Conservation (phyloP, 768 basidiomycete species). For the Tulasnella sp. region DNA sequence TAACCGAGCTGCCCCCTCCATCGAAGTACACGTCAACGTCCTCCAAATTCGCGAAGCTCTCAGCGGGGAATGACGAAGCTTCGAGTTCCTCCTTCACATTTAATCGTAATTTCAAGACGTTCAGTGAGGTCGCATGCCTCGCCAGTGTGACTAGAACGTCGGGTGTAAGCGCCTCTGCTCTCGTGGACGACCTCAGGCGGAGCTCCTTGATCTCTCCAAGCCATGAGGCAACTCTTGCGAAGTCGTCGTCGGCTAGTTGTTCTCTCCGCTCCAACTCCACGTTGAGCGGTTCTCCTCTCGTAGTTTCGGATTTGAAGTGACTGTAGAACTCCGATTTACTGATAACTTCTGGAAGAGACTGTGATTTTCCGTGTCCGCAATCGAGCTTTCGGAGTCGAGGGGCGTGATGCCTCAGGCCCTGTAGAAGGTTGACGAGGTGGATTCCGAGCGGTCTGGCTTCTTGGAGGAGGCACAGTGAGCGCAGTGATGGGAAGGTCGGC, state of each 20-base stretch:
- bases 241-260: not conserved
- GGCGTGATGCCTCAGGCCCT: not conserved
- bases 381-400: not conserved
- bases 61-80: not conserved
- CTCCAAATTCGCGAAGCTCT: not conserved
- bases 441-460: not conserved
- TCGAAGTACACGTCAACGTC: not conserved
- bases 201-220: not conserved
- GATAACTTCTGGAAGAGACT: not conserved
- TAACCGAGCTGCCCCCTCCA: not conserved
- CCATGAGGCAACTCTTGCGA: not conserved
- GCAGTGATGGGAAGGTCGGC: not conserved
- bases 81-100: not conserved
- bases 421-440: not conserved
- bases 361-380: not conserved
- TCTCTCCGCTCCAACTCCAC: not conserved
- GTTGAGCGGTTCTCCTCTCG: not conserved
- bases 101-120: not conserved
- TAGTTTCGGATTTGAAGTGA: not conserved
- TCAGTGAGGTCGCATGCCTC: not conserved
- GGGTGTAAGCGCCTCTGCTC: not conserved
- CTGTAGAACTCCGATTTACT: not conserved
- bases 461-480: not conserved
- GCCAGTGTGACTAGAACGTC: not conserved
- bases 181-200: not conserved